Evolutionary conservation across 768 basidiomycete species (phyloP).

Genomic region (Hygrocybe punicea): DNA sequence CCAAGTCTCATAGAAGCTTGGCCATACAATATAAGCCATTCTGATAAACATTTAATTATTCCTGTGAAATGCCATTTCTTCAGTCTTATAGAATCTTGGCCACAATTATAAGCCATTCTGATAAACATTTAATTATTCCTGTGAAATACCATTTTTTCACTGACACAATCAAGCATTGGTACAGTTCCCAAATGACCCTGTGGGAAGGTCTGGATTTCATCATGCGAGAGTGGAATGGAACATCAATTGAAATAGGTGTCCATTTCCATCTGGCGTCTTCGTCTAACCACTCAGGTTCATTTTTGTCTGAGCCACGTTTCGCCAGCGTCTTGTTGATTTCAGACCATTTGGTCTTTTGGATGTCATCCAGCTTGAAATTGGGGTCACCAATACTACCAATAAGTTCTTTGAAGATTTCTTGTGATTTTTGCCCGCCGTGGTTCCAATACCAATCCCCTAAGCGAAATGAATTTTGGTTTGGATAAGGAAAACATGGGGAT

Average conservation of each 20-base stretch:
- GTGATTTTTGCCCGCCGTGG: conserved; percentile 14
- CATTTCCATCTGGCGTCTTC: background rate
- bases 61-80: too few species aligned
- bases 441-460: conserved; percentile 22
- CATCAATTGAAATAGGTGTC: background rate
- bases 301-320: background rate
- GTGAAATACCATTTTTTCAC: conserved; percentile 2
- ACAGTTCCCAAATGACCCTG: too few species aligned
- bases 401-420: conserved; percentile 10
- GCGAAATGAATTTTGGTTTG: conserved; percentile 10
- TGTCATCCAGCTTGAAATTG: conserved; percentile 4
- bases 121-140: too few species aligned
- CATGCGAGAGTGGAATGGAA: background rate
- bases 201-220: too few species aligned
- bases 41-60: too few species aligned
- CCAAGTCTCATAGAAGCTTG: too few species aligned
- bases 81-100: too few species aligned
- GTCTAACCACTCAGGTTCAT: background rate
- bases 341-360: background rate
- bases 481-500: background rate
- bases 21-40: too few species aligned
- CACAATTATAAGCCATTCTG: too few species aligned
- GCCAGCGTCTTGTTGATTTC: background rate
- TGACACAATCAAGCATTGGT: background rate
- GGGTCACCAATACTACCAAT: conserved; percentile 12